A percentile compares a stretch with the other conserved stretches of the same genome.
Conservation (phyloP, 2,329 filamentous ascomycete genomes). For the Dothidotthia symphoricarpi region DNA sequence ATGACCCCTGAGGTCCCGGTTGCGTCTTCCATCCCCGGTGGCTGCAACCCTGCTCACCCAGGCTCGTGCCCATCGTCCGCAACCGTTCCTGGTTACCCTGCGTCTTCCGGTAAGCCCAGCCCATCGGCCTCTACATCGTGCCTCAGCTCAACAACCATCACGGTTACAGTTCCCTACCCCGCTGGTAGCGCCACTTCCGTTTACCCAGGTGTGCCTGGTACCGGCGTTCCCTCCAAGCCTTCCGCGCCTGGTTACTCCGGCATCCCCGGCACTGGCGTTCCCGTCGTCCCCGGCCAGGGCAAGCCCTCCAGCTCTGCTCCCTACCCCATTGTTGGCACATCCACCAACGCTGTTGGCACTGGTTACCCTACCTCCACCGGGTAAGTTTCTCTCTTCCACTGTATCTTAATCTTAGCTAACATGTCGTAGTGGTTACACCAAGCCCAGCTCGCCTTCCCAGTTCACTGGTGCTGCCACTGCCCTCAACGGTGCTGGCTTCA, state of each 20-base stretch:
- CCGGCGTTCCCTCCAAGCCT: conserved; percentile 17
- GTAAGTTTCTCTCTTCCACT: conserved; percentile 19
- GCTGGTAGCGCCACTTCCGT: conserved; percentile 39
- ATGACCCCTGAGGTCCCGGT: neutral
- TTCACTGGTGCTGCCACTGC: conserved; percentile 42
- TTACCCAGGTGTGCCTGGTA: too few relatives aligned
- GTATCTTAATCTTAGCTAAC: conserved; percentile 15
- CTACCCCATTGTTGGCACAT: conserved; percentile 8
- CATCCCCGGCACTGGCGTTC: conserved; percentile 4
- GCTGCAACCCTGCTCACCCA: neutral
- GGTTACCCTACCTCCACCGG: conserved; percentile 34
- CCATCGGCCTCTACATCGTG: conserved; percentile 24
- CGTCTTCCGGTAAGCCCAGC: conserved; percentile 12
- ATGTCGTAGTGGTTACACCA: conserved; percentile 23
- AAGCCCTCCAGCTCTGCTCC: conserved; percentile 19
- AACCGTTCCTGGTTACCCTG: conserved; percentile 8
- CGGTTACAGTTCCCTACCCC: conserved; percentile 44
- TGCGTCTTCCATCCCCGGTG: neutral
- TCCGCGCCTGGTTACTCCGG: conserved; percentile 18
- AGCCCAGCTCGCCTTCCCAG: conserved; percentile 32
- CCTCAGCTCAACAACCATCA: conserved; percentile 45
- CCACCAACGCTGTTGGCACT: conserved; percentile 24
- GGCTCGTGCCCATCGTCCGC: neutral
- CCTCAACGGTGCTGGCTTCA: conserved; percentile 39
- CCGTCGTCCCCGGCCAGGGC: conserved; percentile 9